Evolutionary conservation across 148 eudicot species (phyloP), one percentile per base, ranked within the genome.

Genomic region (Vaccinium corymbosum): DNA sequence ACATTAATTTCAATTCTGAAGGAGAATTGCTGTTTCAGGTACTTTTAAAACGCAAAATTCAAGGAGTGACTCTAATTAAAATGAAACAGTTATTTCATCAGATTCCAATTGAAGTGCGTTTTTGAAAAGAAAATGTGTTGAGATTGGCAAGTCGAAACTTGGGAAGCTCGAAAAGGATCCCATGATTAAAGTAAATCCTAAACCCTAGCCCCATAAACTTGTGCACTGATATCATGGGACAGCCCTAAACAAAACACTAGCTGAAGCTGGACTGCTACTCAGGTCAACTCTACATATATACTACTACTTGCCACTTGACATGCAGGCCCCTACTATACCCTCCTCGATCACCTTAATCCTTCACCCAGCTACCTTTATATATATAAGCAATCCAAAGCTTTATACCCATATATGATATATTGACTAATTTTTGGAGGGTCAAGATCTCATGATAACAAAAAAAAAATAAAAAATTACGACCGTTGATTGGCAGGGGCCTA

Each of bases 61-160:
- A 57, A 62, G 27, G 12, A n/a, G 70, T 35, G 38, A 35, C 38
- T 35, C 38, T 35, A 35, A 35, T 35, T 35, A 62, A 25, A 62
- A 20, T 62, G 70, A n/a, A 62, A 62, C 70, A 62, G 29, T 62
- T 61, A 7, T 3, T 59, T 10, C 56, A 29, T 76, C 19, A 50
- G 57, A 20, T 22, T n/a, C 17, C 14, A 5, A 50, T 51, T 35
- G 38, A 35, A 35, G 38, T 35, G 38, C 38, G 3, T 35, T 35
- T 35, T 35, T 72, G 48, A 72, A 72, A 19, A 61, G 17, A 6
- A 53, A 27, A 59, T 62, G 78, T 29, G 70, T 51, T 79, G 66
- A 79, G 86, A 85, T 87, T 85, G 81, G 89, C 82, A 78, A 46
- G 56, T 82, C 83, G 82, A 87, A 81, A 25, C 38, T 64, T 66